Evolutionary conservation across 257 asterid genomes (phyloP).

Genomic region (Nemophila menziesii): DNA sequence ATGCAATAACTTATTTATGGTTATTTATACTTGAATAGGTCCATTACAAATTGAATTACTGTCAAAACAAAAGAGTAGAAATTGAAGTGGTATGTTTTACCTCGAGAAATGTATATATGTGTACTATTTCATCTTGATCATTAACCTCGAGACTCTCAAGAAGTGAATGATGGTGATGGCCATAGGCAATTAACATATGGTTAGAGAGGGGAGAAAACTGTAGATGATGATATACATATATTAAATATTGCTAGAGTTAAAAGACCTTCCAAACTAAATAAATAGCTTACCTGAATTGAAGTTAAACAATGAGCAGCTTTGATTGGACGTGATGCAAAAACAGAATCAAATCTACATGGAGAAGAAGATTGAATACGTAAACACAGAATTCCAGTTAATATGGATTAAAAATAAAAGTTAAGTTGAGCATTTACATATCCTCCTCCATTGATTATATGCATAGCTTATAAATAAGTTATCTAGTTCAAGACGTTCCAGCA

Average conservation of each 20-base stretch:
- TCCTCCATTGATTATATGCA: constrained; percentile 89
- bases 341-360: constrained; percentile 62
- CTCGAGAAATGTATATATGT: constrained; percentile 69
- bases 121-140: constrained; percentile 61
- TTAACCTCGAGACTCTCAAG: constrained; percentile 63
- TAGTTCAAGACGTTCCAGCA: constrained; percentile 55
- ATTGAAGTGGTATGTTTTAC: constrained; percentile 16
- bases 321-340: constrained; percentile 77
- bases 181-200: constrained; percentile 77
- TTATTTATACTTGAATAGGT: no score
- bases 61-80: no score
- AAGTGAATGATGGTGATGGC: constrained; percentile 75
- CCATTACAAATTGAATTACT: constrained; percentile 5
- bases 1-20: no score
- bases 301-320: constrained; percentile 99
- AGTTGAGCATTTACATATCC: constrained; percentile 51
- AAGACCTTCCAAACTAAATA: constrained; percentile 6
- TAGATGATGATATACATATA: no score
- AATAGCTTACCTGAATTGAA: constrained; percentile 72
- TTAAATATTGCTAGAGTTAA: background rate
- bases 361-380: constrained; percentile 1
- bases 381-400: constrained; percentile 1
- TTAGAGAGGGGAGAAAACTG: constrained; percentile 86
- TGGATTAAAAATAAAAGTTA: background rate
- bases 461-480: constrained; percentile 78